Evolutionary conservation across 768 basidiomycete genomes (phyloP), one percentile per base, ranked within the genome.

Genomic region (Russula emetica): DNA sequence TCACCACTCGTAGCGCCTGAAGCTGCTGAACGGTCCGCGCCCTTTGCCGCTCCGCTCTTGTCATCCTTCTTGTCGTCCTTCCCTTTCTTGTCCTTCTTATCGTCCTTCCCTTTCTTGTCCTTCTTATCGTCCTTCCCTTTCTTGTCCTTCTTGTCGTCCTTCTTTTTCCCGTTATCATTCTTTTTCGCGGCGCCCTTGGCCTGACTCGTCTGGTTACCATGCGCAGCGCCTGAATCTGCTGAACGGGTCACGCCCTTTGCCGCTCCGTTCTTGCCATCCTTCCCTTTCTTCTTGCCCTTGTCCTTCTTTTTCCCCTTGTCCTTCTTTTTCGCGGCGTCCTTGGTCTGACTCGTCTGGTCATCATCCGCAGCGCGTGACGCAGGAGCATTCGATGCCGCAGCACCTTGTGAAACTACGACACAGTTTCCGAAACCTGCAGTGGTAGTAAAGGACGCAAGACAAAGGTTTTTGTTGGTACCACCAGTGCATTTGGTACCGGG

Each of bases 361-460:
- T n/a, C n/a, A 28, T 28, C 28, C 2, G 28, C 28, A 28, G 28
- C 28, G 28, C 28, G 34, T 11, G 11, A 1, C 32, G 32, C 32
- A 32, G 32, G 8, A 20, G 24, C 6, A 5, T 53, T 52, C 11
- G 36, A 26, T 1, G 26, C 32, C 16, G 26, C 26, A 1, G 22
- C 22, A n/a, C 67, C 70, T 57, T 79, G 76, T 11, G 69, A 69
- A 36, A 83, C 80, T 36, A 77, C 81, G 13, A 79, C 77, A 62
- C 83, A 85, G 70, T 82, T 83, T 58, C 83, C 83, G 71, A 83
- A 83, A 32, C 80, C 79, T 26, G 76, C 78, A 22, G 78, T 71
- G 22, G 81, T 80, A 49, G 72, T 77, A 68, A 84, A 80, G 32
- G 80, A 78, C 73, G 78, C 80, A 61, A 85, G 74, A 71, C 83